These are phyloP conservation scores for Coemansia sp. DNA, from an alignment of 192 early-diverging fungal species.

Conservation along the genomic window DNA sequence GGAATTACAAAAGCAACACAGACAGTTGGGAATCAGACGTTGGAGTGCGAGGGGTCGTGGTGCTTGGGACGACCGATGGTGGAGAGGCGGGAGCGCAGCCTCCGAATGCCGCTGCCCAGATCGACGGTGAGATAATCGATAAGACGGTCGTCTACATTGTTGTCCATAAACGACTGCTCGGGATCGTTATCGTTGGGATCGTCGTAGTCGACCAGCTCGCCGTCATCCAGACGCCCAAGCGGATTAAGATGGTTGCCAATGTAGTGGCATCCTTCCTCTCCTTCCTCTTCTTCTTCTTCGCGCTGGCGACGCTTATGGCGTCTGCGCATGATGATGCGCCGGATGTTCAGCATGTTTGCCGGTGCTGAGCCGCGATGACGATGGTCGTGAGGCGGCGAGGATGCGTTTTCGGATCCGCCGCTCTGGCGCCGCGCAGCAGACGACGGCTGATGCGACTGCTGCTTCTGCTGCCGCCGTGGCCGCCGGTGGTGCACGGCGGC, in stretches of 20 bases:
- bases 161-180: constrained; percentile 41
- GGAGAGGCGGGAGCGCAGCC: constrained; percentile 28
- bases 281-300: constrained; percentile 3
- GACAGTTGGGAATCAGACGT: not conserved
- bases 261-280: constrained; percentile 30
- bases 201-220: constrained; percentile 53
- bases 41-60: not conserved
- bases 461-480: not conserved
- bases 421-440: not conserved
- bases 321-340: constrained; percentile 29
- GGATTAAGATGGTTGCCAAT: constrained; percentile 47
- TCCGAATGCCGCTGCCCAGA: constrained; percentile 26
- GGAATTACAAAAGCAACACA: not conserved
- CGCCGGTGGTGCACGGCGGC: constrained; percentile 4
- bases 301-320: constrained; percentile 5
- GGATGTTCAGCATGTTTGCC: constrained; percentile 10
- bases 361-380: not conserved
- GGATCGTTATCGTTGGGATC: constrained; percentile 42
- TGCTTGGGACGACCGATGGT: constrained; percentile 7
- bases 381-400: not conserved
- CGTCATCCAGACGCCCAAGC: constrained; percentile 42
- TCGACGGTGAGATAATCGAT: constrained; percentile 44
- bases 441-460: constrained; percentile 5
- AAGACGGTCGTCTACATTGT: constrained; percentile 48
- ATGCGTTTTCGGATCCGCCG: no score